Percentiles rank a stretch among this genome's conserved stretches.
Evolutionary conservation across 2,329 filamentous ascomycete genomes (phyloP).

Genomic region (Chalaropsis thielavioides): DNA sequence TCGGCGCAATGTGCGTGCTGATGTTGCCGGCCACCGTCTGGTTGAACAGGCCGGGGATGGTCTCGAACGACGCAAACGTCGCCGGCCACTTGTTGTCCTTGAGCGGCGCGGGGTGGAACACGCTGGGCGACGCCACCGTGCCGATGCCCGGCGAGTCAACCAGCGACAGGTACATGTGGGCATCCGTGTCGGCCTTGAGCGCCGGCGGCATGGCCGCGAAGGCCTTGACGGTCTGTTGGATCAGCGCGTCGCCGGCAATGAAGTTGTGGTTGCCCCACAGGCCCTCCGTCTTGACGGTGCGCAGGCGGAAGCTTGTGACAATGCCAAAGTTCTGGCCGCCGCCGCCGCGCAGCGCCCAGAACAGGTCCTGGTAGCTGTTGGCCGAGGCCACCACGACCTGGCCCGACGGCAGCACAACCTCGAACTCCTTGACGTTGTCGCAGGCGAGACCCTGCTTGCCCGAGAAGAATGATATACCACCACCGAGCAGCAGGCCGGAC

Average conservation of each 20-base stretch:
- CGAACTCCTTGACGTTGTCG: slow-evolving; percentile 31
- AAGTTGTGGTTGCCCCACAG: slow-evolving; percentile 24
- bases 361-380: slow-evolving; percentile 34
- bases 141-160: slow-evolving; percentile 23
- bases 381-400: slow-evolving; percentile 29
- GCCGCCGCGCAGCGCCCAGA: slow-evolving; percentile 40
- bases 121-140: slow-evolving; percentile 20
- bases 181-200: slow-evolving; percentile 15
- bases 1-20: neutral
- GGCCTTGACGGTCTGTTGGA: neutral
- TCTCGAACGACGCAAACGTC: neutral
- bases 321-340: slow-evolving; percentile 43
- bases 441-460: slow-evolving; percentile 29
- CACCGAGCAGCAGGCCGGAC: slow-evolving; percentile 23
- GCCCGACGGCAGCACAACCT: slow-evolving; percentile 33
- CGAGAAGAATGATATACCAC: slow-evolving; percentile 20
- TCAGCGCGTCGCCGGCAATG: neutral
- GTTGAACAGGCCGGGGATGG: neutral
- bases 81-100: slow-evolving; percentile 20
- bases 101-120: slow-evolving; percentile 11
- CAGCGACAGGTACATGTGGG: slow-evolving; percentile 21
- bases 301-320: slow-evolving; percentile 35
- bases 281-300: slow-evolving; percentile 25
- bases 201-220: slow-evolving; percentile 19
- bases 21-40: neutral